phyloP scores from a whole-genome alignment of 345 rosid species.

The Carallia brachiata region DNA sequence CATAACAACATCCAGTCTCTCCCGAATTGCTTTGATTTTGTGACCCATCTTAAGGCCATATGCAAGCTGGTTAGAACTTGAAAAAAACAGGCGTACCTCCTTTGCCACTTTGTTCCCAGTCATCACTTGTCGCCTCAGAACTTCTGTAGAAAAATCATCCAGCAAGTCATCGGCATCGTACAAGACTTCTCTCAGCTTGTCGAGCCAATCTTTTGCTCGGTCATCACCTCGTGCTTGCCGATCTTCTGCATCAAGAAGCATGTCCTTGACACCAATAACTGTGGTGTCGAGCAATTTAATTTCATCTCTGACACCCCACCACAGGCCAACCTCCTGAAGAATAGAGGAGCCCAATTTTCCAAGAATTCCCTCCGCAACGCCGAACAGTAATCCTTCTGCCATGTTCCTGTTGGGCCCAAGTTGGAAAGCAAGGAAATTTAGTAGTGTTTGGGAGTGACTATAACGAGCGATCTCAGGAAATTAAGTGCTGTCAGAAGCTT shows the following conservation, averaged over 20 bases:
- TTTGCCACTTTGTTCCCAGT: neutral
- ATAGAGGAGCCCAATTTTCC: neutral
- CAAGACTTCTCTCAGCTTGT: constrained; percentile 18
- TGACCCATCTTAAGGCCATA: constrained; percentile 10
- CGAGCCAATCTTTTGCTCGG: constrained; percentile 25
- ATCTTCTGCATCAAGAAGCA: constrained; percentile 12
- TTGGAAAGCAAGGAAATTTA: too few relatives aligned
- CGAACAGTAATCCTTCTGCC: constrained; percentile 19
- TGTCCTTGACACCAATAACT: constrained; percentile 1
- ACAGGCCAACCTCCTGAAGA: neutral
- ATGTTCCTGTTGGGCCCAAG: neutral
- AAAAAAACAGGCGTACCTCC: constrained; percentile 10
- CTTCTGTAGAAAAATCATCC: constrained; percentile 28
- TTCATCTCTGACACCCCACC: constrained; percentile 5
- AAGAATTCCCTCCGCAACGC: constrained; percentile 5
- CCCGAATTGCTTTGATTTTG: constrained; percentile 17
- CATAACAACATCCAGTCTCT: constrained; percentile 16
- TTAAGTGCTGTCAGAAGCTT: too few relatives aligned
- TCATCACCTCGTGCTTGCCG: neutral
- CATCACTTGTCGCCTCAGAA: neutral
- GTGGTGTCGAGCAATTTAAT: neutral
- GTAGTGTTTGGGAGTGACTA: too few relatives aligned
- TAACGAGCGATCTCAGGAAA: too few relatives aligned
- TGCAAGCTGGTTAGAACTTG: constrained; percentile 10
- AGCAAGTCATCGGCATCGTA: constrained; percentile 37